These are phyloP conservation scores for Lyophyllum atratum DNA, from an alignment of 768 basidiomycete genomes.

Conservation along the genomic window DNA sequence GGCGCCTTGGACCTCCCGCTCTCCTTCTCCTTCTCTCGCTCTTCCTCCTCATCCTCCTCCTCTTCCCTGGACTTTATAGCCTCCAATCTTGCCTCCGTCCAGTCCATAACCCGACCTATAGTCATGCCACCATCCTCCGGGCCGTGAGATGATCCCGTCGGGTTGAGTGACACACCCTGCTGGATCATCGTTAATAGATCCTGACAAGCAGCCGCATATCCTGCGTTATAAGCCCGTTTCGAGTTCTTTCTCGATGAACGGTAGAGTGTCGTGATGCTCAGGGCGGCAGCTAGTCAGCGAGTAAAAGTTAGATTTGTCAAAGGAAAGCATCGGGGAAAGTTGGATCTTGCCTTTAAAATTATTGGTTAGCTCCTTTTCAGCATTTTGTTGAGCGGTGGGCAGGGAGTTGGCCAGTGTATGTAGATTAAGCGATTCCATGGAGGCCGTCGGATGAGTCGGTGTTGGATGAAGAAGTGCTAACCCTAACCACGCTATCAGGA, in stretches of 20 bases:
- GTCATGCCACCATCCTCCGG: conserved; percentile 63
- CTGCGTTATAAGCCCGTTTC: conserved; percentile 79
- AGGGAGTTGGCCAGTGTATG: conserved; percentile 78
- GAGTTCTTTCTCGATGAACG: conserved; percentile 76
- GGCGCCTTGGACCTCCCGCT: conserved; percentile 29
- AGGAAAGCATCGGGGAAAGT: conserved; percentile 12
- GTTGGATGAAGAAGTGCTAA: conserved; percentile 12
- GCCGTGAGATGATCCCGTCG: conserved; percentile 43
- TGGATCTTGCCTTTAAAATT: conserved; percentile 70
- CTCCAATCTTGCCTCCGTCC: conserved; percentile 80
- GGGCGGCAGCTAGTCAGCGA: conserved; percentile 62
- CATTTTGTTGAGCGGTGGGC: conserved; percentile 71
- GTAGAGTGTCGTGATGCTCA: conserved; percentile 85
- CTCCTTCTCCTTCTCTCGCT: conserved; percentile 58
- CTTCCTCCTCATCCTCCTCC: conserved; percentile 83
- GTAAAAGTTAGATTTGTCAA: conserved; percentile 19
- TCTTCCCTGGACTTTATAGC: conserved; percentile 75
- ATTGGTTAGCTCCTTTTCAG: conserved; percentile 78
- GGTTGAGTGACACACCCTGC: conserved; percentile 69
- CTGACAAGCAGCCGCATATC: conserved; percentile 78
- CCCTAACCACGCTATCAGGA: conserved; percentile 8
- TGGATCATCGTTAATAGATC: conserved; percentile 83
- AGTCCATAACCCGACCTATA: conserved; percentile 81
- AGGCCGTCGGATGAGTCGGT: conserved; percentile 30
- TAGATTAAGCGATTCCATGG: conserved; percentile 81